Percentiles rank a stretch among this genome's conserved stretches.
phyloP scores from a whole-genome alignment of 176 grass and related monocot species.

The Thalia dealbata region DNA sequence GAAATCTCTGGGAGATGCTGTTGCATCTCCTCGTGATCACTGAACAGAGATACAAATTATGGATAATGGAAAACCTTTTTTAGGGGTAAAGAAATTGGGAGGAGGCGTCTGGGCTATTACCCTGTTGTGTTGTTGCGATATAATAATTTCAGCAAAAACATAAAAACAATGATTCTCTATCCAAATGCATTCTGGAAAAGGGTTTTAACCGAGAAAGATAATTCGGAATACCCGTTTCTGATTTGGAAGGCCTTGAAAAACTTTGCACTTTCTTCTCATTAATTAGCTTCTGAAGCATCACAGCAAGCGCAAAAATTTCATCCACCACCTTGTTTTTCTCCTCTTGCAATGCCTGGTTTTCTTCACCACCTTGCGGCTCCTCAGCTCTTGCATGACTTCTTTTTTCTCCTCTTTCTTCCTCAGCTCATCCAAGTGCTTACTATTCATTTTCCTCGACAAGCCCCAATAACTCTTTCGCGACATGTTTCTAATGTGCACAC shows the following conservation, averaged over 20 bases:
- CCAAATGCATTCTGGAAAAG: neutral
- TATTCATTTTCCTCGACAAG: too few relatives aligned
- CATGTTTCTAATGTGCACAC: too few relatives aligned
- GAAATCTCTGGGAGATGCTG: too few relatives aligned
- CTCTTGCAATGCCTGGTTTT: neutral
- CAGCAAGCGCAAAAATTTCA: neutral
- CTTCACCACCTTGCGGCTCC: neutral
- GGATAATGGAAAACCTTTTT: too few relatives aligned
- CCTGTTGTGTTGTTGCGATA: too few relatives aligned
- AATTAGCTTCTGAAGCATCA: neutral
- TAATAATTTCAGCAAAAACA: neutral
- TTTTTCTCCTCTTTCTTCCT: neutral
- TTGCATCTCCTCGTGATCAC: too few relatives aligned
- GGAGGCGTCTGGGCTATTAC: too few relatives aligned
- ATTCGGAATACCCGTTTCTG: neutral
- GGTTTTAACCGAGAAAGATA: neutral
- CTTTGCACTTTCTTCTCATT: neutral
- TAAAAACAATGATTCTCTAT: neutral
- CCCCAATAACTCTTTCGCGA: too few relatives aligned
- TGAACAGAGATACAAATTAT: too few relatives aligned
- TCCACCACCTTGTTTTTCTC: neutral
- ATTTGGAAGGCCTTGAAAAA: neutral
- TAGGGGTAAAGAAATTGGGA: too few relatives aligned
- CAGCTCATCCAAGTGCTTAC: neutral
- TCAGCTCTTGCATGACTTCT: neutral